Conservation (phyloP, 208 protist genomes). For the Trypanosoma rangeli region DNA sequence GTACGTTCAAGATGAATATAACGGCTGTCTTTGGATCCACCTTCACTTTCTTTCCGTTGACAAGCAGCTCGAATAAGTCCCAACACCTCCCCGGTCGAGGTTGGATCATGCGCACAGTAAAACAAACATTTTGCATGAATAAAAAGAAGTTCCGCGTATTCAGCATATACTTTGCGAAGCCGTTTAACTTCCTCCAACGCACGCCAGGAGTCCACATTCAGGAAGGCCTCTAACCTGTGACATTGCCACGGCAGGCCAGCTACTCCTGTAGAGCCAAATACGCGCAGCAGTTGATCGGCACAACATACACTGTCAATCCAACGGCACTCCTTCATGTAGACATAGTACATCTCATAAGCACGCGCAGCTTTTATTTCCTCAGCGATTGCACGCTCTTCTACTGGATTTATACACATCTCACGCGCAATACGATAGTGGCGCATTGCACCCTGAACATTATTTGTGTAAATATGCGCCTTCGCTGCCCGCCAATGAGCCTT, state of each 20-base stretch:
- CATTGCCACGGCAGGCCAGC: constrained; percentile 49
- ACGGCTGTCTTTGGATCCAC: constrained; percentile 46
- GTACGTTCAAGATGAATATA: constrained; percentile 46
- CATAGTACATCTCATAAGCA: constrained; percentile 50
- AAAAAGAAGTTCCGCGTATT: constrained; percentile 47
- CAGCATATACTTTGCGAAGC: constrained; percentile 34
- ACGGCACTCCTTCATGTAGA: constrained; percentile 35
- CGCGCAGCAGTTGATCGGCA: constrained; percentile 36
- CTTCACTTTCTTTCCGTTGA: constrained; percentile 33
- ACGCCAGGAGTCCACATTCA: constrained; percentile 46
- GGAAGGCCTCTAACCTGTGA: constrained; percentile 49
- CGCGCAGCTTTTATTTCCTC: constrained; percentile 43
- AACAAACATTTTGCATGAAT: constrained; percentile 76
- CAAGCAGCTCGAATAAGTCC: constrained; percentile 39
- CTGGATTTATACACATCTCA: constrained; percentile 31
- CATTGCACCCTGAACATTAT: constrained; percentile 34
- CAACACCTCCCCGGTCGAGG: constrained; percentile 40
- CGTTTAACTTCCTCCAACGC: constrained; percentile 40
- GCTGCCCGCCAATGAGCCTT: constrained; percentile 76
- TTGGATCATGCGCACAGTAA: constrained; percentile 67
- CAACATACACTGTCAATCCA: constrained; percentile 42
- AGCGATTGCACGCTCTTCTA: constrained; percentile 34
- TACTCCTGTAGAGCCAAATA: constrained; percentile 38
- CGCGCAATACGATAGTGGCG: constrained; percentile 53
- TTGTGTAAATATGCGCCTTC: constrained; percentile 50